Base-by-base conservation (phyloP, 2,329 filamentous ascomycete genomes). In the Phymatotrichopsis omnivora region DNA sequence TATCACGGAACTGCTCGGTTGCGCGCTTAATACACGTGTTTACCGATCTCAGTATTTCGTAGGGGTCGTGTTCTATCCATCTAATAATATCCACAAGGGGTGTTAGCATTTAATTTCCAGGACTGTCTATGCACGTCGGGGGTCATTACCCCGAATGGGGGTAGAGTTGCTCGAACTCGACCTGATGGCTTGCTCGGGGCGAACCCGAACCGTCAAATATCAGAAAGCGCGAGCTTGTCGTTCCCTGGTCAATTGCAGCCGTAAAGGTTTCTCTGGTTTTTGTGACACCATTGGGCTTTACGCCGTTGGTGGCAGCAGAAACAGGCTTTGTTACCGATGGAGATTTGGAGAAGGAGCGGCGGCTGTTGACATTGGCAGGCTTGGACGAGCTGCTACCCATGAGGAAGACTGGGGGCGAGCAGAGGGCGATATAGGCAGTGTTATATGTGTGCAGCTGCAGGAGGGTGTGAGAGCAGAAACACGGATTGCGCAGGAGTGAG, bases 1-100 rank as follows among this genome's bases (percentile, higher is more conserved):
- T 67, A n/a, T 74, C 69, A 38, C 75, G 65, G 64, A 93, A 93
- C 31, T 79, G 68, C 59, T 77, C 74, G 48, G 80, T 75, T 0
- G 84, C 83, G 53, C 76, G 75, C 56, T 85, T 80, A 56, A 93
- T 86, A 64, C 86, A 94, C 52, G 72, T 72, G 59, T 85, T 75
- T 24, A 89, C 84, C 1, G 84, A 82, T 42, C 69, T 67, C 34
- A 93, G 70, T 42, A 94, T 75, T 60, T 85, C 83, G 39, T 75
- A 66, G 4, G 86, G 84, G 58, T 93, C 80, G 61, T 93, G 85
- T 63, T 94, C 86, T 63, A 93, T 84, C 85, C 84, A 93, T 64
- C 82, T 86, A 61, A 24, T 44, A 12, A 7, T 27, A 33, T 33
- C 27, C 17, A 25, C 31, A 30, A 10, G 14, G 16, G 42, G 20